These are phyloP conservation scores for Akanthomyces dipterigenus DNA, from an alignment of 2,329 filamentous ascomycete species.

Conservation along the genomic window DNA sequence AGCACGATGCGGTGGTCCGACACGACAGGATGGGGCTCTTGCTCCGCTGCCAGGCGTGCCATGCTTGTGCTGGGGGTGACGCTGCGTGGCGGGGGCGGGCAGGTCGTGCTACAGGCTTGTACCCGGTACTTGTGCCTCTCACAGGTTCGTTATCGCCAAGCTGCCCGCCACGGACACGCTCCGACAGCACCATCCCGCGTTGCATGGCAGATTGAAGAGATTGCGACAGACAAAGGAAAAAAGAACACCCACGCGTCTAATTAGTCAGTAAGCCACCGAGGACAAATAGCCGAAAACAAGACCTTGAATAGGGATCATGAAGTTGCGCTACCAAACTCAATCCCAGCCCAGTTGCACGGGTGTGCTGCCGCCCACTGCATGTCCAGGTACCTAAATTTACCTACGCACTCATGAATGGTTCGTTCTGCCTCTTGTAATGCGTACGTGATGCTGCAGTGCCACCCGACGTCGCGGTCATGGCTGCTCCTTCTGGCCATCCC, in stretches of 20 bases:
- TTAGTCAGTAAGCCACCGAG: no score
- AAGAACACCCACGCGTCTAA: not conserved
- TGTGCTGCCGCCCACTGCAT: no score
- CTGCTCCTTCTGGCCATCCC: not conserved
- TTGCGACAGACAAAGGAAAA: not conserved
- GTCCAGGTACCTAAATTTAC: no score
- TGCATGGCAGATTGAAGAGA: not conserved
- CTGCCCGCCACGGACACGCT: not conserved
- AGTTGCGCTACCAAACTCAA: not conserved
- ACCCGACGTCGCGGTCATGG: not conserved
- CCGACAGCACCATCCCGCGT: not conserved
- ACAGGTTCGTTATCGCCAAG: not conserved
- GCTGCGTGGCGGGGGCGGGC: no score
- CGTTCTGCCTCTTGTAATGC: not conserved
- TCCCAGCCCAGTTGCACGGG: no score
- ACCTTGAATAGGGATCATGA: not conserved
- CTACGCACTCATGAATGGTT: no score
- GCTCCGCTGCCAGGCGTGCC: no score
- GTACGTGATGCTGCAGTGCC: not conserved
- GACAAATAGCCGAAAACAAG: no score
- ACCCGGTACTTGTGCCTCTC: not conserved
- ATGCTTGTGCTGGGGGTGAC: not conserved
- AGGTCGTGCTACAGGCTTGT: not conserved
- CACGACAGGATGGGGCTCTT: not conserved
- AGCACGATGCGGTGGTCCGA: not conserved